Base-by-base conservation (phyloP, 2,329 filamentous ascomycete species). In the Colletotrichum lindemuthianum region DNA sequence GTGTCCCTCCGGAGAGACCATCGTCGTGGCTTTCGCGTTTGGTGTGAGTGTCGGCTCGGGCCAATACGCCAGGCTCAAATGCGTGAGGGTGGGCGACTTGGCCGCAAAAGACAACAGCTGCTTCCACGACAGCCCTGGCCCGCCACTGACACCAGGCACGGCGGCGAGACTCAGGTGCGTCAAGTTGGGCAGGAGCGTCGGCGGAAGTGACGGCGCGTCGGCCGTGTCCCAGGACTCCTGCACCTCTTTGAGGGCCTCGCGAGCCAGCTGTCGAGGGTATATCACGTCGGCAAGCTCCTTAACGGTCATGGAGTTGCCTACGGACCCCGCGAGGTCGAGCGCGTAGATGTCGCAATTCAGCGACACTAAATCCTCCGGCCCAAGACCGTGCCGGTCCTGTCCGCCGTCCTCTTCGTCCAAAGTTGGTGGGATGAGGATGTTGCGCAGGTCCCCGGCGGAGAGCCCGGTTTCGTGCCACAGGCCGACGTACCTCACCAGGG, bases 51-150 rank as follows among this genome's bases (percentile, higher is more conserved):
- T 81, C 2, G 88, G 88, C 53, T 82, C 81, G 1, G 88, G 87
- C 88, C 88, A 90, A 71, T 84, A 85, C 13, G 86, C 86, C 7
- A 90, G 78, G 67, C 83, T 87, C 44, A 90, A 77, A 69, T 90
- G 86, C 2, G 87, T 90, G 43, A 90, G 74, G 12, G 79, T 81
- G 0, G 80, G 80, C 7, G 88, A 72, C 68, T 84, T 86, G 10
- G 77, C 72, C 0, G 85, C 81, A n/a, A 90, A 73, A 2, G 79
- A 69, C 32, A 90, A 76, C 5, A 90, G 80, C 40, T 87, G 85
- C 51, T 81, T 84, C 88, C 87, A 90, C 1, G 86, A 88, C 13
- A 81, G 73, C 41, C 70, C 70, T n/a, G 32, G 43, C 33, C 24
- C 40, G 36, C 36, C 16, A 63, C 44, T 13, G 60, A 59, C 15